Evolutionary conservation across 2,329 filamentous ascomycete species (phyloP).

Genomic region (Fusarium tricinctum): DNA sequence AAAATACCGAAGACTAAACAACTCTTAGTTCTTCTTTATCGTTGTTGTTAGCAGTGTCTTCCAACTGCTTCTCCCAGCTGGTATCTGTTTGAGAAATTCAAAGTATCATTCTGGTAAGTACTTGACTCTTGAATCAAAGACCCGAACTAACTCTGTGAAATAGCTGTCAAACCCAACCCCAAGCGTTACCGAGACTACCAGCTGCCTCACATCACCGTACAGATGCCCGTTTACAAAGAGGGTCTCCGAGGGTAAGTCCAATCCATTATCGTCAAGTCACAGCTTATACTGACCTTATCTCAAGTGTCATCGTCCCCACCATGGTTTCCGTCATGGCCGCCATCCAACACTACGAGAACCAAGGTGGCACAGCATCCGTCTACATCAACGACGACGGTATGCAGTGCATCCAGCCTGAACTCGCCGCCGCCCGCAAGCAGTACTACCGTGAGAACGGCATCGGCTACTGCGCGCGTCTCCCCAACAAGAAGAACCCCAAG

Average conservation of each 20-base stretch:
- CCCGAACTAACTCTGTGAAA: fast-evolving
- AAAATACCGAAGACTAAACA: neutral
- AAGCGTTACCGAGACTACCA: constrained; percentile 53
- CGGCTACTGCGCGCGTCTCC: constrained; percentile 67
- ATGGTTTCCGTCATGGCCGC: constrained; percentile 69
- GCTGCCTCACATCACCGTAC: constrained; percentile 60
- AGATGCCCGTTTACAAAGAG: constrained; percentile 63
- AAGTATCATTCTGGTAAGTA: constrained; percentile 47
- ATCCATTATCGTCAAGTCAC: fast-evolving
- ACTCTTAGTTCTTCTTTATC: constrained; percentile 47
- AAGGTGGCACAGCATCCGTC: constrained; percentile 76
- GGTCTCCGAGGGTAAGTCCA: constrained; percentile 42
- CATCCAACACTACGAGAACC: constrained; percentile 70
- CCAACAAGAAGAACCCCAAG: constrained; percentile 55
- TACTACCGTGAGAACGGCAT: constrained; percentile 72
- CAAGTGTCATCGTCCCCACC: constrained; percentile 65
- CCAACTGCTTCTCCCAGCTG: constrained; percentile 44
- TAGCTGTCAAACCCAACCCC: constrained; percentile 48
- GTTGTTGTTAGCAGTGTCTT: constrained; percentile 46
- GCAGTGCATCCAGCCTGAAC: constrained; percentile 68
- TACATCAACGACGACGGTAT: constrained; percentile 79
- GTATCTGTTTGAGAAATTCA: constrained; percentile 46
- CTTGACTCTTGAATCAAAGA: fast-evolving
- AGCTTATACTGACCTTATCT: neutral
- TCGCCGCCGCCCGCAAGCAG: constrained; percentile 63